Conservation (phyloP, 2,329 filamentous ascomycete genomes). For the Zymoseptoria crescenta region DNA sequence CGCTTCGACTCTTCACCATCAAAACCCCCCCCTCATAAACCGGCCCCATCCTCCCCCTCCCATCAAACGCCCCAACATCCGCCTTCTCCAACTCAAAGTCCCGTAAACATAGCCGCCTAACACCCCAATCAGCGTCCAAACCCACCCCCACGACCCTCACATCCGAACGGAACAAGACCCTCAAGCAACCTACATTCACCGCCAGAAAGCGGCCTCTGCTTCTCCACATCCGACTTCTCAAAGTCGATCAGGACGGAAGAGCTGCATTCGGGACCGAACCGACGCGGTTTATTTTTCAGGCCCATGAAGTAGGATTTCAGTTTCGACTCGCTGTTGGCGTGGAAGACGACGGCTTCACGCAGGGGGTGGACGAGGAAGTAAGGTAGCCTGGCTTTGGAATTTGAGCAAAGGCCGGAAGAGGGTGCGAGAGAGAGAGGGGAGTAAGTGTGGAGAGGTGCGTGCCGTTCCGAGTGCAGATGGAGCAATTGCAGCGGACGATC, state of each 20-base stretch:
- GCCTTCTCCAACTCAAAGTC: constrained; percentile 13
- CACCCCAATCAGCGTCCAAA: not conserved
- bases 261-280: constrained; percentile 21
- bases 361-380: constrained; percentile 17
- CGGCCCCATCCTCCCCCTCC: constrained; percentile 6
- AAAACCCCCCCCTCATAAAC: not conserved
- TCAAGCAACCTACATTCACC: constrained; percentile 16
- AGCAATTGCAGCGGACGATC: constrained; percentile 21
- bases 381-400: constrained; percentile 8
- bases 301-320: constrained; percentile 16
- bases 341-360: constrained; percentile 16
- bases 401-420: not conserved
- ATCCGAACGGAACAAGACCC: too few species aligned
- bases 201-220: constrained; percentile 7
- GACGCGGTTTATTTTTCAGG: constrained; percentile 15
- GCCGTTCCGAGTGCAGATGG: constrained; percentile 22
- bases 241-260: constrained; percentile 22
- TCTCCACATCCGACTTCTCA: constrained; percentile 1
- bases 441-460: not conserved
- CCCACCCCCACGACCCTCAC: too few species aligned
- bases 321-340: constrained; percentile 7
- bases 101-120: constrained; percentile 13
- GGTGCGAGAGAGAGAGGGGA: not conserved
- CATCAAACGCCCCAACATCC: constrained; percentile 7
- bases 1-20: not conserved